A percentile compares a stretch with the other conserved stretches of the same genome.
Conservation (phyloP, 345 rosid species). For the Microthlaspi erraticum region DNA sequence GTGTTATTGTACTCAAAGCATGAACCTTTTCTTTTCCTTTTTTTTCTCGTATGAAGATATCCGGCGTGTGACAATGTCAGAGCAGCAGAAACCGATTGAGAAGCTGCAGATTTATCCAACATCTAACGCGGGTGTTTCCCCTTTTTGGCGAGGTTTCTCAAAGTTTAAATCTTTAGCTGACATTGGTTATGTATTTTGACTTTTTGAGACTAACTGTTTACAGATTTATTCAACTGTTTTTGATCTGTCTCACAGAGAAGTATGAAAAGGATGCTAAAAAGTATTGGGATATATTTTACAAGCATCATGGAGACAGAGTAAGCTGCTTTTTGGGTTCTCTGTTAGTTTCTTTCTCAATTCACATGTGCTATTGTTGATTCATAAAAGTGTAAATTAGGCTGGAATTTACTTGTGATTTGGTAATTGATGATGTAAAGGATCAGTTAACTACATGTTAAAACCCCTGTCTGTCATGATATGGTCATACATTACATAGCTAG, state of each 20-base stretch:
- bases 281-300: conserved; percentile 90
- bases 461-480: neutral
- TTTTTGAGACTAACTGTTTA: neutral
- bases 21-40: too few species aligned
- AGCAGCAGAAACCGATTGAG: conserved; percentile 45
- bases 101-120: conserved; percentile 76
- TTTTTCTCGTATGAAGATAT: neutral
- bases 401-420: conserved; percentile 4
- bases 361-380: conserved; percentile 13
- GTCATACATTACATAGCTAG: neutral
- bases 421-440: neutral
- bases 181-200: neutral
- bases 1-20: conserved; percentile 2
- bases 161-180: conserved; percentile 1
- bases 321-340: conserved; percentile 16
- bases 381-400: neutral
- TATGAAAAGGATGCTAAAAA: conserved; percentile 86
- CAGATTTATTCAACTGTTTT: conserved; percentile 15
- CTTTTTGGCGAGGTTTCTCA: conserved; percentile 78
- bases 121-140: conserved; percentile 56
- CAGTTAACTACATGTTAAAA: neutral
- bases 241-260: conserved; percentile 57
- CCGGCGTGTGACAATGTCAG: conserved; percentile 48
- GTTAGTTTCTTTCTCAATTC: neutral
- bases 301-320: conserved; percentile 82